Base-by-base conservation (phyloP, 768 basidiomycete genomes). In the Kwoniella bestiolae region DNA sequence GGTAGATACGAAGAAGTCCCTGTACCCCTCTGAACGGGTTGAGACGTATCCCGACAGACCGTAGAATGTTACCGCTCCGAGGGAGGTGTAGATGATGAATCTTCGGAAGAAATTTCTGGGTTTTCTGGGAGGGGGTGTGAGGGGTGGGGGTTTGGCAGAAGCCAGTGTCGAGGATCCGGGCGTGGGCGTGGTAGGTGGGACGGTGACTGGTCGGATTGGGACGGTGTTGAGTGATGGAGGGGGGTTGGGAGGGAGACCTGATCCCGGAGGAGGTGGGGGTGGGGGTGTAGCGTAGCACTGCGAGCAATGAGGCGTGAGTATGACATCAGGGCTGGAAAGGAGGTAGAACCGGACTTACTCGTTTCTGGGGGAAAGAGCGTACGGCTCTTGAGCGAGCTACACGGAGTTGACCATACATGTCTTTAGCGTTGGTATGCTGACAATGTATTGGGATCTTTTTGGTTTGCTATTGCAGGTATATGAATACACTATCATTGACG, bases 1-100 rank as follows among this genome's bases (percentile, higher is more conserved):
- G 46, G 86, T 84, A 72, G 89, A 86, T 61, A 87, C 85, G 84
- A 96, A 96, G 78, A 95, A 85, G 70, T 94, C 90, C 77, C 90
- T 88, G 83, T 94, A 96, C 2, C 83, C 80, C 70, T 88, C 89
- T 80, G 86, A 88, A 73, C 89, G 86, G 83, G 90, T 89, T 23
- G 91, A 87, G 63, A 88, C 82, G 80, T 91, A 90, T 8, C 89
- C 86, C 81, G 92, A 92, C 56, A 89, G 87, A 64, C 88, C 83
- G 84, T 94, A 95, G 83, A 93, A 92, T 18, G 88, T 87, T 52
- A 89, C 86, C 18, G 87, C 86, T 23, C 87, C 84, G 9, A 87
- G 84, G 46, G 89, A 82, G 16, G 91, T 88, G 59, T 89, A 87
- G 81, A 89, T 83, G 32, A 94, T 77, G 56, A 92, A 81, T 56